Evolutionary conservation across 352 stramenopile genomes (phyloP).

Genomic region (Globisporangium recalcitrans): DNA sequence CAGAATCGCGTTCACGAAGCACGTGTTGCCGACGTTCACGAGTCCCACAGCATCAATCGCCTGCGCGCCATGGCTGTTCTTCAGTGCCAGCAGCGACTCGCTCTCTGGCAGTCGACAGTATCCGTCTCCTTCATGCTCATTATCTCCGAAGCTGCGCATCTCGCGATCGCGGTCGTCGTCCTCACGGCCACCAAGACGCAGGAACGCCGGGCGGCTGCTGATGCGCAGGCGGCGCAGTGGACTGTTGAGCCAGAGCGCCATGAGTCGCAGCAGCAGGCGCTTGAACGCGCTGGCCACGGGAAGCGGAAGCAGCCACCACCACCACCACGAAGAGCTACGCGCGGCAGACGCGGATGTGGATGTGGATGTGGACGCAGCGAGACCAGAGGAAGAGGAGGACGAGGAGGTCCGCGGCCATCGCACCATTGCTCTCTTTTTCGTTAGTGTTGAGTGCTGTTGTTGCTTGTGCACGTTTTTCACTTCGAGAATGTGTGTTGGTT

Average conservation of each 20-base stretch:
- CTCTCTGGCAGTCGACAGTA: not conserved
- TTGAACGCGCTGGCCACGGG: slow-evolving; percentile 10
- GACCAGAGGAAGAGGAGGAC: not conserved
- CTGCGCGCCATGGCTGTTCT: not conserved
- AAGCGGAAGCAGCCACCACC: slow-evolving; percentile 9
- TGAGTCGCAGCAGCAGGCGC: slow-evolving; percentile 14
- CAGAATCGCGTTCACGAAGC: slow-evolving; percentile 73
- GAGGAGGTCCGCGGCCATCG: slow-evolving; percentile 2
- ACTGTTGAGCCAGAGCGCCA: slow-evolving; percentile 15
- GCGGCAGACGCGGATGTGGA: not conserved
- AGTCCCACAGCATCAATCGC: slow-evolving; percentile 28
- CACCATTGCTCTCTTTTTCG: not conserved
- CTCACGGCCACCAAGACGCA: not conserved
- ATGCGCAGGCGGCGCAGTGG: slow-evolving; percentile 15
- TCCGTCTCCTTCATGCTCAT: not conserved
- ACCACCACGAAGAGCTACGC: slow-evolving; percentile 12
- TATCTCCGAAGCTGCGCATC: slow-evolving; percentile 7
- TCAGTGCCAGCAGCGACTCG: not conserved
- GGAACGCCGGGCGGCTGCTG: not conserved
- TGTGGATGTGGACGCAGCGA: not conserved
- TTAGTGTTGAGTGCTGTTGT: not conserved
- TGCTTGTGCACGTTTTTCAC: not conserved
- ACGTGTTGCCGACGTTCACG: slow-evolving; percentile 66
- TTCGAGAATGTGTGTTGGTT: not conserved
- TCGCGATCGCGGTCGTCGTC: not conserved